Evolutionary conservation across 352 stramenopile genomes (phyloP), one percentile per base, ranked within the genome.

Genomic region (Globisporangium alternatum): DNA sequence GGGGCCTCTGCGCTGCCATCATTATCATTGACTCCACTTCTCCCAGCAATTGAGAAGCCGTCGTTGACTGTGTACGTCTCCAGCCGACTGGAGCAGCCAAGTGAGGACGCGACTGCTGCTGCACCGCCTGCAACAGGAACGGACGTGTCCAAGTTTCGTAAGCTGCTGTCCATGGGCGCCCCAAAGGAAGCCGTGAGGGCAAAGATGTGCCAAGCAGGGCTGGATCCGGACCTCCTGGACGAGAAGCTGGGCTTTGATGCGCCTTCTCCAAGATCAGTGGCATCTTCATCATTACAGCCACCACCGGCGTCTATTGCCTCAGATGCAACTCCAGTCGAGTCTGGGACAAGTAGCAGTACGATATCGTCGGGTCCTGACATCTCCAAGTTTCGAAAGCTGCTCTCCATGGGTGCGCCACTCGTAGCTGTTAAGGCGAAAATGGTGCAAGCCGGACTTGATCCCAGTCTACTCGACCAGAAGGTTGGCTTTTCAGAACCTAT

Each of bases 141-240:
- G 15, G 77, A 88, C 47, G 52, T 88, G 49, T 74, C 73, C 5
- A 86, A 86, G 35, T 98, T 98, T 64, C 97, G 97, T 43, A 98
- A 98, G 66, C 86, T 99, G 72, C 58, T 96, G 13, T 77, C 77
- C 1, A 95, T 97, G 83, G 88, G 87, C 3, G 83, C 93, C 12
- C 87, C 84, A 1, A 70, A 86, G 6, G 90, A 83, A 30, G 90
- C 86, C 9, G 76, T 88, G 10, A 77, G 81, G 51, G 77, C 70
- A 9, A 91, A 86, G 52, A 86, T 98, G 75, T 44, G 66, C 19
- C 80, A 94, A 57, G 90, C 65, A 31, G 81, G 81, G 0, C 57
- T 90, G 5, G 68, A 91, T 49, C 80, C 82, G 8, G 60, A 79
- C n/a, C 68, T 89, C 5, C 56, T 91, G 19, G 74, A 90, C 12